Base-by-base conservation (phyloP, 73 alveolate genomes). In the Paramecium sonneborni region DNA sequence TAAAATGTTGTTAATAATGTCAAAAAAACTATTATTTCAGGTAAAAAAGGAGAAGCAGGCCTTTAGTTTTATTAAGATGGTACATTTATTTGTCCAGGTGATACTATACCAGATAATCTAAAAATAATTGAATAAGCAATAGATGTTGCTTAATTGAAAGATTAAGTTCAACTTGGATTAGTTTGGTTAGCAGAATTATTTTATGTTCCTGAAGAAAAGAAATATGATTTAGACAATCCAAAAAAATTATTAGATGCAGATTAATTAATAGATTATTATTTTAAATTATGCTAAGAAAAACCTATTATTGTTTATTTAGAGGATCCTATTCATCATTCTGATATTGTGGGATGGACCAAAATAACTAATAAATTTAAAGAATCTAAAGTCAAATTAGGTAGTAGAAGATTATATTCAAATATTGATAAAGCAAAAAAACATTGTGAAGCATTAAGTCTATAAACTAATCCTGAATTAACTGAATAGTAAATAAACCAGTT, bases 31-130 rank as follows among this genome's bases (percentile, higher is more conserved):
- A 88, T 88, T 10, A 41, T 82, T 41, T 43, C 70, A 21, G 94
- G 94, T 18, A 88, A 88, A 70, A 69, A 69, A 41, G 94, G 94
- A 30, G 94, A 88, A 48, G 94, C 94, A 5, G 94, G 85, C 4
- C 74, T 88, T 26, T 44, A 69, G 38, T 88, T 6, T 48, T 82
- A 88, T 72, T 28, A 39, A 15, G 94, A 88, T 88, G 94, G 94
- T 9, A 88, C 94, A 0, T 69, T 88, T 69, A 88, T 88, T 9
- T 76, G 85, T 34, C 85, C 94, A 12, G 94, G 68, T 5, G 94
- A 88, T 72, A 46, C 94, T 3, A 37, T 88, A 5, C 46, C 56
- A 44, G 94, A 88, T 70, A 88, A 88, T 88, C 20, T 88, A 14
- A 88, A 88, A 34, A 88, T 88, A 52, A 88, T 88, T 39, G 94